phyloP scores from a whole-genome alignment of 75 land plant species.

The Selaginella tamariscina region DNA sequence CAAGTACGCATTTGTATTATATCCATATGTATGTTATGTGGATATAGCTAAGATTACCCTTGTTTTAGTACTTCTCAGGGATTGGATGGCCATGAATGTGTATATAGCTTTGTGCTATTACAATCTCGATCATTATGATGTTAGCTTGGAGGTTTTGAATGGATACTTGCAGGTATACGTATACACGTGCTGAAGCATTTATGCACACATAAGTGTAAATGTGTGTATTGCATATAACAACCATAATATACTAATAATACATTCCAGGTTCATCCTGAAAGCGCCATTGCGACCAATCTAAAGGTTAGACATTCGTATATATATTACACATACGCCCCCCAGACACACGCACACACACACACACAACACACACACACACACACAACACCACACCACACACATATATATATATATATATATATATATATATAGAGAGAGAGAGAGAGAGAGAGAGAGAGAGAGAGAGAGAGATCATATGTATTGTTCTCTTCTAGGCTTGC shows the following conservation, averaged over 20 bases:
- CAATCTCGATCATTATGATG: conserved; percentile 28
- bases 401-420: no score
- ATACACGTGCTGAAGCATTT: background rate
- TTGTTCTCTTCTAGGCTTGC: conserved; percentile 24
- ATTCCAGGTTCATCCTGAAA: conserved; percentile 30
- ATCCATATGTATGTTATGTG: no score
- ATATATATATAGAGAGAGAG: no score
- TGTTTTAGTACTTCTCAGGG: conserved; percentile 11
- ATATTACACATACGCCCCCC: no score
- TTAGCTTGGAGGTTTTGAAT: conserved; percentile 30
- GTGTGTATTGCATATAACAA: background rate
- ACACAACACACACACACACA: no score
- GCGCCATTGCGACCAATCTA: conserved; percentile 26
- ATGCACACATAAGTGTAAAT: background rate
- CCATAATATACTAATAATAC: background rate
- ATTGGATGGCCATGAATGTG: conserved; percentile 33
- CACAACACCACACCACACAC: no score
- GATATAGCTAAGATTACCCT: no score
- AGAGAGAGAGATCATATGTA: no score
- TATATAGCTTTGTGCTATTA: conserved; percentile 31
- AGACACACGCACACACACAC: no score
- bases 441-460: no score
- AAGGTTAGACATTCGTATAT: conserved; percentile 17
- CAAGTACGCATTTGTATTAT: conserved; percentile 20
- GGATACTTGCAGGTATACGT: conserved; percentile 24